These are phyloP conservation scores for Fraxinus quadrangulata DNA, from an alignment of 257 asterid species.

Conservation along the genomic window DNA sequence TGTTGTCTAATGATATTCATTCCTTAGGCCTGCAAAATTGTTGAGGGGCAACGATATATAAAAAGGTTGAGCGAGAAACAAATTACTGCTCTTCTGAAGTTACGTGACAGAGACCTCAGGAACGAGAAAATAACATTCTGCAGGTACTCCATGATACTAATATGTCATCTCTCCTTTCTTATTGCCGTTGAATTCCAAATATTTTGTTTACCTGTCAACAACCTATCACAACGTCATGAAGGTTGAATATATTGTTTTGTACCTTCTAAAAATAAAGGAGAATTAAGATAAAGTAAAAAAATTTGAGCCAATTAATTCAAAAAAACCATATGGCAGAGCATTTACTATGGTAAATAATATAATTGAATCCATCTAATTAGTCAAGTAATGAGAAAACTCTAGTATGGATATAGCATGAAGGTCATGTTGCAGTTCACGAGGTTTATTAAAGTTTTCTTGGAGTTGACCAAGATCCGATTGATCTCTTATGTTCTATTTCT, in stretches of 20 bases:
- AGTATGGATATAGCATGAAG: no score
- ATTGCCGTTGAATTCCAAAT: not conserved
- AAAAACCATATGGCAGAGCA: not conserved
- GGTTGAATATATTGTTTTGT: not conserved
- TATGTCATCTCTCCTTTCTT: not conserved
- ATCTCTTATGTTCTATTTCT: conserved; percentile 6
- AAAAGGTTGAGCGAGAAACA: conserved; percentile 93
- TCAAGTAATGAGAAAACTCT: no score
- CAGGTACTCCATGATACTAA: conserved; percentile 49
- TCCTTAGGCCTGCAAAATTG: conserved; percentile 89
- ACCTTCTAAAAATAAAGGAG: not conserved
- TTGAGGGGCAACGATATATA: conserved; percentile 93
- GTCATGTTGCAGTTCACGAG: not conserved
- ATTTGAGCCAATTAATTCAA: not conserved
- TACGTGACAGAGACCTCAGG: conserved; percentile 32
- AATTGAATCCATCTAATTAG: not conserved
- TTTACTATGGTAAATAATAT: no score
- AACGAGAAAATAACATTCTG: conserved; percentile 79
- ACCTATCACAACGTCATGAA: not conserved
- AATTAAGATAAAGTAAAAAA: not conserved
- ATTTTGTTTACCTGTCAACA: no score
- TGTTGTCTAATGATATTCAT: conserved; percentile 26
- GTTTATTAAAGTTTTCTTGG: not conserved
- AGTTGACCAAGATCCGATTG: conserved; percentile 7
- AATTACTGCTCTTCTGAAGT: conserved; percentile 87